These are phyloP conservation scores for Candida pseudoglaebosa DNA, from an alignment of 805 yeast genomes.

Conservation along the genomic window DNA sequence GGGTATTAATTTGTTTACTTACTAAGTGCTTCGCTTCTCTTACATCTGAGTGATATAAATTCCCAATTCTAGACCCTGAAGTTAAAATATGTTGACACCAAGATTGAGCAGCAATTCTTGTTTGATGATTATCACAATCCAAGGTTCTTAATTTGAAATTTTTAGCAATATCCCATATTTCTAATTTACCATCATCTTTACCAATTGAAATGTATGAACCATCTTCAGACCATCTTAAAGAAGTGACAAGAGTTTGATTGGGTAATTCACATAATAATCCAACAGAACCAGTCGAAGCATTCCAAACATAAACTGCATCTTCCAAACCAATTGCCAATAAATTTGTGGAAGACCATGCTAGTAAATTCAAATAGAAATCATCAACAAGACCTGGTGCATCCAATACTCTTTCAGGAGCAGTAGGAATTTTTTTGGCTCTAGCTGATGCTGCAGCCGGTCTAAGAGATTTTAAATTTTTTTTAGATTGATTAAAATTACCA, in stretches of 20 bases:
- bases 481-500: constrained; percentile 17
- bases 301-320: constrained; percentile 84
- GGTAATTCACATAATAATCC: constrained; percentile 56
- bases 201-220: constrained; percentile 85
- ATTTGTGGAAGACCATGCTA: constrained; percentile 85
- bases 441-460: constrained; percentile 55
- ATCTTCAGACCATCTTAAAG: constrained; percentile 88
- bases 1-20: constrained; percentile 47
- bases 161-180: constrained; percentile 90
- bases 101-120: constrained; percentile 76
- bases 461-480: constrained; percentile 28
- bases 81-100: constrained; percentile 83
- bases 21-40: constrained; percentile 76
- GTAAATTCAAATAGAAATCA: constrained; percentile 83
- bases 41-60: constrained; percentile 84
- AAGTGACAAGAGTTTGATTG: constrained; percentile 51
- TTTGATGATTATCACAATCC: constrained; percentile 55
- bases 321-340: constrained; percentile 86
- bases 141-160: constrained; percentile 73
- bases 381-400: constrained; percentile 96
- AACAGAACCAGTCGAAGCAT: constrained; percentile 79
- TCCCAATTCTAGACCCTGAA: constrained; percentile 85
- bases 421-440: constrained; percentile 72
- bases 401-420: constrained; percentile 86
- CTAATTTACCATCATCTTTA: constrained; percentile 74